Evolutionary conservation across 768 basidiomycete genomes (phyloP).

Genomic region (Porphyrellus cyaneotinctus): DNA sequence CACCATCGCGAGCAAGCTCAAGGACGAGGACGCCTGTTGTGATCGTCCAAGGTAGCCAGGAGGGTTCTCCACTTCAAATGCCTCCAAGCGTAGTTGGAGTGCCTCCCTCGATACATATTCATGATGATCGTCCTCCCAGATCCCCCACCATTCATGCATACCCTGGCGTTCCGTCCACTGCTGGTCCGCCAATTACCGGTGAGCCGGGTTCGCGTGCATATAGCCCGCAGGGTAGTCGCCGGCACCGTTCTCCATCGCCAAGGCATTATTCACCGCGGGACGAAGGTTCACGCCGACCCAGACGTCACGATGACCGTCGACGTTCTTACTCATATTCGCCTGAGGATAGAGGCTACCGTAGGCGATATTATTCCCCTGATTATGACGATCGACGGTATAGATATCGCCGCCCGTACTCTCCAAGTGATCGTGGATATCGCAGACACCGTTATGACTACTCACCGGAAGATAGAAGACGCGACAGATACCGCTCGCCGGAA

Average conservation of each 20-base stretch:
- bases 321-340: conserved; percentile 27
- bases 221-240: conserved; percentile 5
- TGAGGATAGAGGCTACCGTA: background rate
- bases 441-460: conserved; percentile 8
- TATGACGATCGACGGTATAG: conserved; percentile 13
- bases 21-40: conserved; percentile 17
- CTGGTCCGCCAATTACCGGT: conserved; percentile 3
- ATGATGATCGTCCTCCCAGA: conserved; percentile 10
- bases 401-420: conserved; percentile 14
- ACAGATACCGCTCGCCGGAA: background rate
- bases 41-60: conserved; percentile 13
- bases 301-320: conserved; percentile 7
- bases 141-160: conserved; percentile 28
- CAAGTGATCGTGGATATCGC: conserved; percentile 14
- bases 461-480: conserved; percentile 10
- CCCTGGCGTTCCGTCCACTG: conserved; percentile 5
- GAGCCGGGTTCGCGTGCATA: conserved; percentile 12
- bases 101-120: conserved; percentile 8
- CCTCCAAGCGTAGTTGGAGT: conserved; percentile 19
- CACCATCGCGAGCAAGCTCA: conserved; percentile 17
- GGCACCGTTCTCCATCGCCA: conserved; percentile 5
- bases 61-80: conserved; percentile 19
- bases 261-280: conserved; percentile 2
- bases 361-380: conserved; percentile 9
- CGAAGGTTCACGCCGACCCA: background rate